Percentiles rank a stretch among this genome's conserved stretches.
Conservation (phyloP, 2,329 filamentous ascomycete species). For the Myriangium duriaei region DNA sequence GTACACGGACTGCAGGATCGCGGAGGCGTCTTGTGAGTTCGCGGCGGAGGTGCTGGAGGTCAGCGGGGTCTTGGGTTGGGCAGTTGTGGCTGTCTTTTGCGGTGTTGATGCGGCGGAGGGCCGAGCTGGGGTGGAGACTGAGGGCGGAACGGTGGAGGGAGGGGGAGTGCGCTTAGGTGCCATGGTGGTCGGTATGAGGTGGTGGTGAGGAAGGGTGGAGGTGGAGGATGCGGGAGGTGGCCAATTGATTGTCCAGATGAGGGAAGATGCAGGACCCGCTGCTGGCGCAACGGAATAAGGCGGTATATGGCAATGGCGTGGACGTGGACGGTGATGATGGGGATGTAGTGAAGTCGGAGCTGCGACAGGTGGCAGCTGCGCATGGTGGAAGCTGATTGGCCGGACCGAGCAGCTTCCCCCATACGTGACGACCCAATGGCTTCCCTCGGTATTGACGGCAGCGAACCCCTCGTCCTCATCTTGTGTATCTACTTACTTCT, state of each 20-base stretch:
- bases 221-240: too few relatives aligned
- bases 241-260: too few relatives aligned
- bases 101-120: conserved; percentile 16
- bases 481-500: too few relatives aligned
- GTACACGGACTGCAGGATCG: conserved; percentile 59
- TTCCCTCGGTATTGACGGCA: too few relatives aligned
- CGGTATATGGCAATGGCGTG: too few relatives aligned
- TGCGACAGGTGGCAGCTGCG: neutral
- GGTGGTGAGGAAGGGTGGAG: neutral
- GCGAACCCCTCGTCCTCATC: too few relatives aligned
- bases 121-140: conserved; percentile 15
- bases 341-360: neutral
- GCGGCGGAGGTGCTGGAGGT: conserved; percentile 14
- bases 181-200: conserved; percentile 15
- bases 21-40: conserved; percentile 28
- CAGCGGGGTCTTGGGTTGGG: conserved; percentile 13
- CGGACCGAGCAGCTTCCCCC: too few relatives aligned
- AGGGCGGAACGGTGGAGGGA: conserved; percentile 16
- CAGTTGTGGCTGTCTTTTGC: conserved; percentile 14
- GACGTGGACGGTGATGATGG: neutral
- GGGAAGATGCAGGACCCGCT: too few relatives aligned
- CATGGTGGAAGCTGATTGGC: neutral
- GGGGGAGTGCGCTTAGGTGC: conserved; percentile 20
- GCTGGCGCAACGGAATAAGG: too few relatives aligned
- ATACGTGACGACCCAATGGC: too few relatives aligned